Percentiles rank a stretch among this genome's conserved stretches.
These are phyloP conservation scores for Serendipita vermifera DNA, from an alignment of 768 basidiomycete genomes.

Conservation along the genomic window DNA sequence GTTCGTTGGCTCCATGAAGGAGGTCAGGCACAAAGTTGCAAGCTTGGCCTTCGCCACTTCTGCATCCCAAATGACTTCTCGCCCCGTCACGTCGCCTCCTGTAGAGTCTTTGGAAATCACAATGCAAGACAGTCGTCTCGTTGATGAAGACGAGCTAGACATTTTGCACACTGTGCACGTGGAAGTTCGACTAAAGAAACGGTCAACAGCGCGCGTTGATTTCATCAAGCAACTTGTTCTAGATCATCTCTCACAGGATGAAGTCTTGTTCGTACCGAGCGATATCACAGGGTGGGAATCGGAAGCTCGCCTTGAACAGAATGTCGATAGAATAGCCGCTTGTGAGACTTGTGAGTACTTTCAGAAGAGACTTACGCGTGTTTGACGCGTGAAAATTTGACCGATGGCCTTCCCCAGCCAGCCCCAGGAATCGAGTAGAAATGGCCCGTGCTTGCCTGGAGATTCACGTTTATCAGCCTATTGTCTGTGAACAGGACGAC, in stretches of 20 bases:
- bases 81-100: no score
- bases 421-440: conserved; percentile 38
- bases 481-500: conserved; percentile 44
- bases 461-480: conserved; percentile 79
- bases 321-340: conserved; percentile 64
- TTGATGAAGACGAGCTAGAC: not conserved
- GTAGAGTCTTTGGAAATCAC: no score
- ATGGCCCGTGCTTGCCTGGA: conserved; percentile 51
- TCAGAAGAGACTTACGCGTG: not conserved
- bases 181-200: conserved; percentile 8
- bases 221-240: not conserved
- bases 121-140: no score
- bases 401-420: conserved; percentile 27
- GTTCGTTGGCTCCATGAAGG: no score
- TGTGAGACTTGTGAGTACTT: conserved; percentile 37
- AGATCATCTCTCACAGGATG: conserved; percentile 1
- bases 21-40: no score
- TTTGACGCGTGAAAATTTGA: not conserved
- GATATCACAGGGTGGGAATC: conserved; percentile 69
- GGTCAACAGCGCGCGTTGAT: conserved; percentile 6
- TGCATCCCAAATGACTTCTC: no score
- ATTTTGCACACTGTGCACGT: not conserved
- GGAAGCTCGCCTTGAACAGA: conserved; percentile 50
- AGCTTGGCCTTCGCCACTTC: no score
- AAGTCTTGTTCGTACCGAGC: conserved; percentile 48